Percentiles rank a stretch among this genome's conserved stretches.
Evolutionary conservation across 352 stramenopile species (phyloP).

Genomic region (Globisporangium barbulae): DNA sequence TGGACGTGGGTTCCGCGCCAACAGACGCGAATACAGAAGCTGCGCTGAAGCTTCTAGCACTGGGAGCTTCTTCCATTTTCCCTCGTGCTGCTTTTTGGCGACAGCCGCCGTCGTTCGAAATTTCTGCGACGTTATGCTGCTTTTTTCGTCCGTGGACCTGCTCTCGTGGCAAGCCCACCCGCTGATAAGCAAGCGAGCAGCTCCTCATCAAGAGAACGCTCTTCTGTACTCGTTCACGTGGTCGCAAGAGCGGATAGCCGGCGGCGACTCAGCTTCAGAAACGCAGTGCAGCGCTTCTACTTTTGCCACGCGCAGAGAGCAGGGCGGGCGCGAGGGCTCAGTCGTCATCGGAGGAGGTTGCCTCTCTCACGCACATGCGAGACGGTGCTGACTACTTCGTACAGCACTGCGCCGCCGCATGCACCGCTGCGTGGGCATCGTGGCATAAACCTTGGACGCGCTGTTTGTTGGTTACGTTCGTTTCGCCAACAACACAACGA

Average conservation of each 20-base stretch:
- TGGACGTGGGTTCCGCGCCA: not conserved
- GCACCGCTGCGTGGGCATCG: no score
- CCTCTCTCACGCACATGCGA: no score
- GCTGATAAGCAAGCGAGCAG: no score
- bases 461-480: no score
- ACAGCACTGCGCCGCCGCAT: no score
- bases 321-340: no score
- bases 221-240: not conserved
- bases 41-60: conserved; percentile 4
- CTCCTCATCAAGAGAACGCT: no score
- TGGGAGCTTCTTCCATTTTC: not conserved
- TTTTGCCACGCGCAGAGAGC: not conserved
- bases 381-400: no score
- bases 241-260: not conserved
- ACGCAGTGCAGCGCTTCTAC: not conserved
- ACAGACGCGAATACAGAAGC: conserved; percentile 1
- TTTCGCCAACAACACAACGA: not conserved
- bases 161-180: not conserved
- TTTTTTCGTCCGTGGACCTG: not conserved
- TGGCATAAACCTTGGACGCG: no score
- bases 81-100: not conserved
- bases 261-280: not conserved
- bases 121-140: not conserved
- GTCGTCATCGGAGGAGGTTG: no score
- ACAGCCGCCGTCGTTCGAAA: not conserved